Conservation (phyloP, 495 filamentous ascomycete genomes). For the Annulohypoxylon stygium region DNA sequence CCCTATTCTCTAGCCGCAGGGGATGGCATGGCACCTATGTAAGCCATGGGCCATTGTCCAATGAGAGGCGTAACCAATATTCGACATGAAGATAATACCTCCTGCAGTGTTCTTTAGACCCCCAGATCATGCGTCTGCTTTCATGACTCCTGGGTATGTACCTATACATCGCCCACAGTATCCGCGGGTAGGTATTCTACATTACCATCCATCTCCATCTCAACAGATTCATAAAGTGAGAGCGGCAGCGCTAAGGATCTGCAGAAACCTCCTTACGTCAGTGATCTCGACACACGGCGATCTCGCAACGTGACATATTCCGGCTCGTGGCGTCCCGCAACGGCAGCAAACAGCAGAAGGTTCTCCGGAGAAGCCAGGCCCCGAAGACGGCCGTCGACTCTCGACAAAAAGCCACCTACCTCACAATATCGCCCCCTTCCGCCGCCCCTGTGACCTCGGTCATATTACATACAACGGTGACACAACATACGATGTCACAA, state of each 20-base stretch:
- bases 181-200: neutral
- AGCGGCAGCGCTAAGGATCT: slow-evolving; percentile 13
- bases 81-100: slow-evolving; percentile 13
- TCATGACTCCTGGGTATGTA: neutral
- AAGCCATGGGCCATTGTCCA: slow-evolving; percentile 12
- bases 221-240: neutral
- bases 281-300: slow-evolving; percentile 2
- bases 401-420: neutral
- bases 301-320: slow-evolving; percentile 10
- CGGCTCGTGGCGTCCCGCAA: slow-evolving; percentile 22
- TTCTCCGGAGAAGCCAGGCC: slow-evolving; percentile 18
- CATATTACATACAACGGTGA: slow-evolving; percentile 9
- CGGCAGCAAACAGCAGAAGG: neutral
- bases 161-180: slow-evolving; percentile 21
- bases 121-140: slow-evolving; percentile 13
- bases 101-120: slow-evolving; percentile 18
- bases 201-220: neutral
- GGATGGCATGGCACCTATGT: neutral
- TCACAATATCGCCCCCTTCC: slow-evolving; percentile 14
- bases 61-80: slow-evolving; percentile 8
- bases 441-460: slow-evolving; percentile 14
- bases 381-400: slow-evolving; percentile 14
- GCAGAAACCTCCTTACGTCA: slow-evolving; percentile 13
- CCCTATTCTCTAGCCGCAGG: slow-evolving; percentile 5
- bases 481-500: slow-evolving; percentile 36